Percentiles rank a stretch among this genome's conserved stretches.
These are phyloP conservation scores for Sphagnum magellanicum DNA, from an alignment of 228 moss, liverwort and hornwort species.

Conservation along the genomic window DNA sequence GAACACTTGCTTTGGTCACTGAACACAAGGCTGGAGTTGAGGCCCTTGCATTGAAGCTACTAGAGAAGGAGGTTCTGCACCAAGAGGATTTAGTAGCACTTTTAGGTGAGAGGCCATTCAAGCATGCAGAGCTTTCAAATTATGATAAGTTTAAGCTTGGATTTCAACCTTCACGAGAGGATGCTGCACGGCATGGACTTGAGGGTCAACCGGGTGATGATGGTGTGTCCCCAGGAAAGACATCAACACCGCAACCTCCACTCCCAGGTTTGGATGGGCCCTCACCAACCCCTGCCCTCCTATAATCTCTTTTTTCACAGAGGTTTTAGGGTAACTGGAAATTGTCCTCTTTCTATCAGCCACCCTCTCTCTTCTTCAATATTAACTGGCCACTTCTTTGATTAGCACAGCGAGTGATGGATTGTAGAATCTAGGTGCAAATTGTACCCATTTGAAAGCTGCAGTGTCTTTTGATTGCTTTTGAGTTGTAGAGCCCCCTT, in stretches of 20 bases:
- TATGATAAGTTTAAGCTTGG: slow-evolving; percentile 90
- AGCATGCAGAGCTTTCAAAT: slow-evolving; percentile 80
- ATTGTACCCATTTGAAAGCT: background rate
- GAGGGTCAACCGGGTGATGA: slow-evolving; percentile 14
- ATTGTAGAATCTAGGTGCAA: background rate
- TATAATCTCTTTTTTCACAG: slow-evolving; percentile 1
- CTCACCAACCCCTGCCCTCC: slow-evolving; percentile 41
- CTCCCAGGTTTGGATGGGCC: slow-evolving; percentile 64
- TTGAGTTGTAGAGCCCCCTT: background rate
- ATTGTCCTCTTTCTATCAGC: background rate
- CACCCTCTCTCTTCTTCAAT: background rate
- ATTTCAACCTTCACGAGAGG: slow-evolving; percentile 56
- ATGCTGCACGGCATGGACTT: slow-evolving; percentile 29
- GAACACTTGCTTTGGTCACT: slow-evolving; percentile 69
- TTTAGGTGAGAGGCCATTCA: slow-evolving; percentile 88
- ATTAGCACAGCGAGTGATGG: background rate
- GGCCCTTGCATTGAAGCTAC: slow-evolving; percentile 67
- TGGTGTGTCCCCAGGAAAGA: slow-evolving; percentile 40
- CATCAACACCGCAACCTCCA: slow-evolving; percentile 33
- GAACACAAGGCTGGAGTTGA: slow-evolving; percentile 74
- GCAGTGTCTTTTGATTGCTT: background rate
- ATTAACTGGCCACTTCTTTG: background rate
- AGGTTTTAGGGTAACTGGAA: background rate
- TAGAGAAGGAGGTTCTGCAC: slow-evolving; percentile 95
- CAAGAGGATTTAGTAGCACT: slow-evolving; percentile 81